phyloP scores from a whole-genome alignment of 2,329 filamentous ascomycete genomes.

The Hirsutella thompsonii region DNA sequence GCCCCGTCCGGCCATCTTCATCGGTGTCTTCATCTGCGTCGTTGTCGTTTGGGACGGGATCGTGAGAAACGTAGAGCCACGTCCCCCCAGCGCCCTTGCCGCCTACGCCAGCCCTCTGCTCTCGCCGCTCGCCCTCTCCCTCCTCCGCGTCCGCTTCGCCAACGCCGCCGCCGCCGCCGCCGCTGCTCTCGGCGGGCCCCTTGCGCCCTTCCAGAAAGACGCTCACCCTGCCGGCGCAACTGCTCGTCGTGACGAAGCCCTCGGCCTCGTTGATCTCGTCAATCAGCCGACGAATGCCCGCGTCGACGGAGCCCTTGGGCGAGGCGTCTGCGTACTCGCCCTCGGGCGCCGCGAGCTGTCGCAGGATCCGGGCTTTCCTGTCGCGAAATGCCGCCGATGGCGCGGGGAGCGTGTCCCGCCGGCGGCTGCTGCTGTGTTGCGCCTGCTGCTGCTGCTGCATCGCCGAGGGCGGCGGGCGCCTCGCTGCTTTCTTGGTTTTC shows the following conservation, averaged over 20 bases:
- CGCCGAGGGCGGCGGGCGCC: neutral
- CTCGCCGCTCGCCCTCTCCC: slow-evolving; percentile 7
- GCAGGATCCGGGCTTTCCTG: slow-evolving; percentile 63
- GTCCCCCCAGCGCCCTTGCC: slow-evolving; percentile 75
- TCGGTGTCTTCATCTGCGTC: too few relatives aligned
- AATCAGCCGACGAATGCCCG: slow-evolving; percentile 64
- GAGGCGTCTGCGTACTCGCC: slow-evolving; percentile 69
- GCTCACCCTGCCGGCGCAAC: slow-evolving; percentile 76
- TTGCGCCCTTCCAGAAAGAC: slow-evolving; percentile 76
- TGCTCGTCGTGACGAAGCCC: slow-evolving; percentile 82
- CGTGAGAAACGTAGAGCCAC: slow-evolving; percentile 85
- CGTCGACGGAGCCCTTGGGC: slow-evolving; percentile 80
- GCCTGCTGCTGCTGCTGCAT: slow-evolving; percentile 16
- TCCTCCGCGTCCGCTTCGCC: slow-evolving; percentile 3
- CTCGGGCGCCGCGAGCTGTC: slow-evolving; percentile 54
- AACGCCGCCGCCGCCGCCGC: too few relatives aligned
- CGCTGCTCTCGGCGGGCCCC: too few relatives aligned
- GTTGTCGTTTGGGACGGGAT: slow-evolving; percentile 42
- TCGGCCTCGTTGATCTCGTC: slow-evolving; percentile 60
- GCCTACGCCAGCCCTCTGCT: slow-evolving; percentile 47
- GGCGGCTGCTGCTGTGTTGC: too few relatives aligned
- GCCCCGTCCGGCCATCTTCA: slow-evolving; percentile 1
- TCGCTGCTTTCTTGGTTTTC: neutral
- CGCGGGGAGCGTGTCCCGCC: slow-evolving; percentile 10
- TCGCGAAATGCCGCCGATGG: slow-evolving; percentile 30